phyloP scores from a whole-genome alignment of 108 stramenopile genomes.

The Nannochloropsis oceanica region DNA sequence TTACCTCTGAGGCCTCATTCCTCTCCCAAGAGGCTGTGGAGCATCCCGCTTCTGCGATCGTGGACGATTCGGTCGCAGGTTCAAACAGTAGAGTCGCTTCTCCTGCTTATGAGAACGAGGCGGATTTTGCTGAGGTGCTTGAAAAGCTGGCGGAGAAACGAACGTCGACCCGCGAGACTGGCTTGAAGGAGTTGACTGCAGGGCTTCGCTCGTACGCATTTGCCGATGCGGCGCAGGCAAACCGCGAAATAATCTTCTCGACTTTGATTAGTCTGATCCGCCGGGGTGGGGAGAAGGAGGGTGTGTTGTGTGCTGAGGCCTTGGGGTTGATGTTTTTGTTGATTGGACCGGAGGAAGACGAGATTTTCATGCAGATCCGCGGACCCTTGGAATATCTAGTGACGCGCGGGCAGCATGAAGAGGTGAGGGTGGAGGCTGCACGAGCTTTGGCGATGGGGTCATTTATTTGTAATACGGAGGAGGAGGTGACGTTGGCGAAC shows the following conservation, averaged over 20 bases:
- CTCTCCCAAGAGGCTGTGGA: background rate
- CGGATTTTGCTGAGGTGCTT: slow-evolving; percentile 10
- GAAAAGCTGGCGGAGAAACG: slow-evolving; percentile 22
- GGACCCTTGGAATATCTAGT: slow-evolving; percentile 3
- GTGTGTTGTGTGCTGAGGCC: slow-evolving; percentile 8
- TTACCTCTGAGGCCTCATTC: background rate
- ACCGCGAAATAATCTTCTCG: slow-evolving; percentile 6
- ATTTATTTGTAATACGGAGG: slow-evolving; percentile 16
- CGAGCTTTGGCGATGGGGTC: slow-evolving; percentile 10
- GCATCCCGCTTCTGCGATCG: background rate
- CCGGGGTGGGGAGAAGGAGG: background rate
- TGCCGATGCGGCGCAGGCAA: slow-evolving; percentile 7
- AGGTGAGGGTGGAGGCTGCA: slow-evolving; percentile 3
- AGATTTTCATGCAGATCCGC: background rate
- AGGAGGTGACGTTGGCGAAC: slow-evolving; percentile 1
- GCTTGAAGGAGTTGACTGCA: slow-evolving; percentile 1
- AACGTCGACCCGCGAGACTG: slow-evolving; percentile 7
- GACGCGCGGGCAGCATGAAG: slow-evolving; percentile 12
- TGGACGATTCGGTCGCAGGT: background rate
- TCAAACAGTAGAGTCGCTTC: background rate
- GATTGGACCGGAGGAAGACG: slow-evolving; percentile 22
- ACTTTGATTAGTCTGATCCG: slow-evolving; percentile 8
- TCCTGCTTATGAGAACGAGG: background rate
- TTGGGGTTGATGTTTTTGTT: slow-evolving; percentile 7
- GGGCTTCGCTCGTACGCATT: slow-evolving; percentile 8